These are phyloP conservation scores for Bathelium albidoporum DNA, from an alignment of 495 filamentous ascomycete genomes.

Conservation along the genomic window DNA sequence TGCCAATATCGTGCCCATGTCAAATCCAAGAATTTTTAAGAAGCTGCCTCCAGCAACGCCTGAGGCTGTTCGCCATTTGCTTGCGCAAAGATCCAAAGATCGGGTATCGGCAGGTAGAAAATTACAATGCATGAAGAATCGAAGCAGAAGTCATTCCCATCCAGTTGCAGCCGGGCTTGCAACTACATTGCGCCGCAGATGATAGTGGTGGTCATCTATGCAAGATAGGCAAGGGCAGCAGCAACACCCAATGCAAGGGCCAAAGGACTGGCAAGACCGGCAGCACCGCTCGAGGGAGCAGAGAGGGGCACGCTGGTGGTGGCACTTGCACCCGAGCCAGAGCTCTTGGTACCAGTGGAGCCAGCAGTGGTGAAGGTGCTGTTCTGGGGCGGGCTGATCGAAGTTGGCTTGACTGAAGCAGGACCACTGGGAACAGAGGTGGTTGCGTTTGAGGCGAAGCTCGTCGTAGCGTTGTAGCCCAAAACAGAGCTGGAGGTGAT, in stretches of 20 bases:
- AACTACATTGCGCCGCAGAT: neutral
- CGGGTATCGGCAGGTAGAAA: neutral
- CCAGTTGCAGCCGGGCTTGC: no score
- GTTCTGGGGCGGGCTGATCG: slow-evolving; percentile 7
- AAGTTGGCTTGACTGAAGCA: slow-evolving; percentile 5
- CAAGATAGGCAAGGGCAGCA: slow-evolving; percentile 29
- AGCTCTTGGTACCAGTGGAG: slow-evolving; percentile 1
- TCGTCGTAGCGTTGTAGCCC: slow-evolving; percentile 11
- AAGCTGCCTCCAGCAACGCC: neutral
- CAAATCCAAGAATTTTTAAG: neutral
- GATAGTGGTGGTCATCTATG: neutral
- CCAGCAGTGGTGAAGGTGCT: slow-evolving; percentile 5
- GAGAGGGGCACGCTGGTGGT: slow-evolving; percentile 11
- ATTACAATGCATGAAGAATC: slow-evolving; percentile 5
- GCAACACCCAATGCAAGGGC: slow-evolving; percentile 28
- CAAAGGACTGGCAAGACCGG: slow-evolving; percentile 23
- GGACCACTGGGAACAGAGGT: slow-evolving; percentile 11
- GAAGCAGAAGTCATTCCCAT: neutral
- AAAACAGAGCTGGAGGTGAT: slow-evolving; percentile 5
- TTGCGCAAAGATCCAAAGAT: neutral
- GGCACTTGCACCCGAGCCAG: slow-evolving; percentile 12
- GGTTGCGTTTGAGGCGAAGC: slow-evolving; percentile 5
- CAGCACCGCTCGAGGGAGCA: slow-evolving; percentile 11
- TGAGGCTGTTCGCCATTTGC: neutral
- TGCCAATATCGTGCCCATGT: neutral